Evolutionary conservation across 495 filamentous ascomycete species (phyloP).

Genomic region (Podospora australis): DNA sequence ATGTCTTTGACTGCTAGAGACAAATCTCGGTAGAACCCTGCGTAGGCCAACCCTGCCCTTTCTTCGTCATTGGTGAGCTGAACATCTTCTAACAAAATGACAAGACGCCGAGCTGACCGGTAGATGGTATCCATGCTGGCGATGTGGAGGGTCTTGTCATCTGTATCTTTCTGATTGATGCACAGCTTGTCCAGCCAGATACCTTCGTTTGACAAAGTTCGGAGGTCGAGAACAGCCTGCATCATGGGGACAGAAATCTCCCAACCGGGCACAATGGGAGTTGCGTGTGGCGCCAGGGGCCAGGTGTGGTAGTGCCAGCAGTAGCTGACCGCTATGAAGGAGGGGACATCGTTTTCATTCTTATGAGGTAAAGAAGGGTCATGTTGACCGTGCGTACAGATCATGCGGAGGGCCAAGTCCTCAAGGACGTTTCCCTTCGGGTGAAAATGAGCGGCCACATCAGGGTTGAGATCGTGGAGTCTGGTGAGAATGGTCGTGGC

Average conservation of each 20-base stretch:
- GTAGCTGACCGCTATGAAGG: constrained; percentile 22
- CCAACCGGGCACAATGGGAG: constrained; percentile 10
- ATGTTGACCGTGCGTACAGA: too few species aligned
- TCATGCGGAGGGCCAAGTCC: constrained; percentile 12
- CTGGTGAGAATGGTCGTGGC: constrained; percentile 12
- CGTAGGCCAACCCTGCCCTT: constrained; percentile 12
- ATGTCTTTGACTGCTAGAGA: neutral
- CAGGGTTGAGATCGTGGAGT: constrained; percentile 13
- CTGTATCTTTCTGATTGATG: constrained; percentile 26
- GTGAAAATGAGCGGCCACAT: constrained; percentile 7
- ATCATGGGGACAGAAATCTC: constrained; percentile 21
- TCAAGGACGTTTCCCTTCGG: constrained; percentile 12
- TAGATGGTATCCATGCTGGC: constrained; percentile 27
- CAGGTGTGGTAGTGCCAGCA: constrained; percentile 22
- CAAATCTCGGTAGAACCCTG: constrained; percentile 12
- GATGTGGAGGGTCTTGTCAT: constrained; percentile 21
- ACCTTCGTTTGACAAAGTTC: constrained; percentile 1
- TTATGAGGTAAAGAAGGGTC: neutral
- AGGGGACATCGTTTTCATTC: neutral
- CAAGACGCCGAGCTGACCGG: constrained; percentile 13
- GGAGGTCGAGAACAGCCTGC: constrained; percentile 14
- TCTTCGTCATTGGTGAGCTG: constrained; percentile 15
- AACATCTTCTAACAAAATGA: constrained; percentile 21
- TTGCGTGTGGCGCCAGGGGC: constrained; percentile 5
- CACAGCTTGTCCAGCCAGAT: constrained; percentile 31